Conservation (phyloP, 208 protist genomes). For the Wallacemonas sp. region DNA sequence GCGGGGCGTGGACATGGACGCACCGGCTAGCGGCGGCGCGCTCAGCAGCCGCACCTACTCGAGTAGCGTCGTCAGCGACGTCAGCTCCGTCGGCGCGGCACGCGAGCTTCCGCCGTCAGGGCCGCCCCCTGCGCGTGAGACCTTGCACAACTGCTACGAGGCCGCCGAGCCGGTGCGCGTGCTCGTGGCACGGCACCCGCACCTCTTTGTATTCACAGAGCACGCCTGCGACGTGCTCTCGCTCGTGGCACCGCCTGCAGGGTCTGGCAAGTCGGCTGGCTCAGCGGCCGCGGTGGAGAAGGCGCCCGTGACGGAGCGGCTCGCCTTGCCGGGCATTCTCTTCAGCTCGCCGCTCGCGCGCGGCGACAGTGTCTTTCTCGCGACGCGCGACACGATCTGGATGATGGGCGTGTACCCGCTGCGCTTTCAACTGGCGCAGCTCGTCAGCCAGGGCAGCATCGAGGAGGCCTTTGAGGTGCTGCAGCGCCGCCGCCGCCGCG, state of each 20-base stretch:
- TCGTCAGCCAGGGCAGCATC: constrained; percentile 48
- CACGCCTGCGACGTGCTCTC: constrained; percentile 70
- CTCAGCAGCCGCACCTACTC: not conserved
- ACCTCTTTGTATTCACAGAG: constrained; percentile 71
- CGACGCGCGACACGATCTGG: constrained; percentile 61
- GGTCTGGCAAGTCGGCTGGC: not conserved
- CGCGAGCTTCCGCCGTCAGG: not conserved
- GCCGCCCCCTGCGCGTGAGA: too few relatives aligned
- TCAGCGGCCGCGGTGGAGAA: not conserved
- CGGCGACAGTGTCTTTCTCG: constrained; percentile 52
- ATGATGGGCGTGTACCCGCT: constrained; percentile 55
- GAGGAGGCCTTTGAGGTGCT: constrained; percentile 76
- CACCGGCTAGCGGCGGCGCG: not conserved
- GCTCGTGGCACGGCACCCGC: constrained; percentile 55
- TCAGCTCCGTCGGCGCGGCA: not conserved
- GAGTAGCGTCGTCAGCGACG: not conserved
- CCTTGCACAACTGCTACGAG: constrained; percentile 22
- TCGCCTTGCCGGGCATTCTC: constrained; percentile 54
- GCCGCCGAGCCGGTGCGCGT: constrained; percentile 21
- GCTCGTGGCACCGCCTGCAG: not conserved
- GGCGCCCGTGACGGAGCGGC: constrained; percentile 34
- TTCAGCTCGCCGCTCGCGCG: constrained; percentile 48
- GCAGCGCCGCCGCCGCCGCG: constrained; percentile 8
- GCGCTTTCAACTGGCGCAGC: constrained; percentile 55
- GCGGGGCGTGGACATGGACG: not conserved